Conservation (phyloP, 2,329 filamentous ascomycete genomes). For the Orbilia javanica region DNA sequence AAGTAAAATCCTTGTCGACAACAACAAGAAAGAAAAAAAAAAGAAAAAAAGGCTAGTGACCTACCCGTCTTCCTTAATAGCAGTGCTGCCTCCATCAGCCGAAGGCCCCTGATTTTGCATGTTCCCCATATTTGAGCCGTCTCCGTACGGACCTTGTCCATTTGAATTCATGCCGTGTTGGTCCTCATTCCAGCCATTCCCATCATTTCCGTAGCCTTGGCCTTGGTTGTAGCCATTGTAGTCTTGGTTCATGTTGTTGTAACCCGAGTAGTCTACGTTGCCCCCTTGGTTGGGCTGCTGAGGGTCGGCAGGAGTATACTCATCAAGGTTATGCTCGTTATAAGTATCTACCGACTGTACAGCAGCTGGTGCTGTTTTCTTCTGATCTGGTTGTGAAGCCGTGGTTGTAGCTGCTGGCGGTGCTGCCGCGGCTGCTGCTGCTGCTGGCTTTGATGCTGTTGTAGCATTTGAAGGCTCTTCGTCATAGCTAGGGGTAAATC, state of each 20-base stretch:
- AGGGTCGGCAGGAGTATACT: conserved; percentile 51
- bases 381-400: conserved; percentile 36
- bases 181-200: conserved; percentile 44
- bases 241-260: conserved; percentile 52
- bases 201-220: conserved; percentile 46
- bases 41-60: conserved; percentile 65
- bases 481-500: conserved; percentile 58
- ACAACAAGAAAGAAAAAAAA: no score
- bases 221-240: conserved; percentile 44
- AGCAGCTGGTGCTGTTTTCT: conserved; percentile 21
- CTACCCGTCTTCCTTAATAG: conserved; percentile 94
- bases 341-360: conserved; percentile 8
- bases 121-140: conserved; percentile 57
- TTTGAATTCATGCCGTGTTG: conserved; percentile 53
- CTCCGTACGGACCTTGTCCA: conserved; percentile 58
- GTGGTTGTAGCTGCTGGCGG: conserved; percentile 8
- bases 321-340: conserved; percentile 29
- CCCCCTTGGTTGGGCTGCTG: conserved; percentile 38
- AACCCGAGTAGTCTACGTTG: conserved; percentile 47
- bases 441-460: conserved; percentile 29
- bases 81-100: conserved; percentile 70
- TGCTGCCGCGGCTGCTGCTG: neutral
- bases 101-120: conserved; percentile 60
- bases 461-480: conserved; percentile 52
- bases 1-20: conserved; percentile 1